Conservation (phyloP, 129 eudicot genomes). For the Escallonia rubra region DNA sequence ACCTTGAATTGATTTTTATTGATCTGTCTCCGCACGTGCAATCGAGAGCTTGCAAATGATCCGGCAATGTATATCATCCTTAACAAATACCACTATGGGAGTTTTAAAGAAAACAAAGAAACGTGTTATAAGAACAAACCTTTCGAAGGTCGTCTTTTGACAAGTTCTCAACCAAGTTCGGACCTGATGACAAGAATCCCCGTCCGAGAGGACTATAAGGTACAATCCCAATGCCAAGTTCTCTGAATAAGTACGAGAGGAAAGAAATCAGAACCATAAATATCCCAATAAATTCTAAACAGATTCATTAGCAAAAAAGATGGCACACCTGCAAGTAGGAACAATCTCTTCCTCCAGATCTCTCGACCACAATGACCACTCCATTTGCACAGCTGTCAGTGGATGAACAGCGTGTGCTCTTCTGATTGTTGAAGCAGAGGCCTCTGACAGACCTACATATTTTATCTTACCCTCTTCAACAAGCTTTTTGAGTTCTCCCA, state of each 20-base stretch:
- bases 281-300: neutral
- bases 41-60: too few species aligned
- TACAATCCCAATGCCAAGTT: conserved; percentile 65
- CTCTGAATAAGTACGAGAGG: conserved; percentile 18
- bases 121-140: conserved; percentile 23
- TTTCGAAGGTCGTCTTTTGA: conserved; percentile 35
- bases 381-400: conserved; percentile 55
- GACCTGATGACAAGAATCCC: conserved; percentile 57
- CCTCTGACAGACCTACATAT: conserved; percentile 61
- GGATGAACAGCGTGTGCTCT: conserved; percentile 76
- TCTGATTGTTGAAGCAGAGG: conserved; percentile 50
- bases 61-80: too few species aligned
- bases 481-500: conserved; percentile 66
- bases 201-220: conserved; percentile 60
- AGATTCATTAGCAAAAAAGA: neutral
- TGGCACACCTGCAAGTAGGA: conserved; percentile 57
- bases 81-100: too few species aligned
- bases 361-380: conserved; percentile 75
- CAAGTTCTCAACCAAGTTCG: conserved; percentile 40
- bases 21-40: too few species aligned
- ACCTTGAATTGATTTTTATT: too few species aligned
- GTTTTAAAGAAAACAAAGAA: too few species aligned
- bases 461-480: conserved; percentile 67
- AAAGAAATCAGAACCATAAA: neutral
- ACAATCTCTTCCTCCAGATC: conserved; percentile 57